Evolutionary conservation across 257 asterid species (phyloP).

Genomic region (Nicotiana tabacum): DNA sequence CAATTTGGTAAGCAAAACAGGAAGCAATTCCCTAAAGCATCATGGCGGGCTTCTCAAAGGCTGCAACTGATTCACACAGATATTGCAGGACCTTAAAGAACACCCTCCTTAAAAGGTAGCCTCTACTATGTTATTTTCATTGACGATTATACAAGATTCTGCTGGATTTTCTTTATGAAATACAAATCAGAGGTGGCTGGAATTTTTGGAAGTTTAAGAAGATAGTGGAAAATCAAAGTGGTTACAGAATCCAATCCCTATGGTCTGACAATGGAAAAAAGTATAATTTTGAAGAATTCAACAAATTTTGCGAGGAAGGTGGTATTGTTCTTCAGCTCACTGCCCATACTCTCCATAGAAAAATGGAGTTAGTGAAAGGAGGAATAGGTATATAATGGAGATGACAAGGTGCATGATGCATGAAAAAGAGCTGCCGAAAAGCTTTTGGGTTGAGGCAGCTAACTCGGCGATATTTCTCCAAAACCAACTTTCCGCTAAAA

Average conservation of each 20-base stretch:
- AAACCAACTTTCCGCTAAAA: not conserved
- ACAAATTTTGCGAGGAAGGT: not conserved
- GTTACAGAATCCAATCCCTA: not conserved
- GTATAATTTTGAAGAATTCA: not conserved
- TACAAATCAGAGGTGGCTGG: not conserved
- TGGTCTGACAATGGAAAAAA: not conserved
- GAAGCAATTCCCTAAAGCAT: no score
- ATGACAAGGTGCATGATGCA: no score
- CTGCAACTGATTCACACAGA: no score
- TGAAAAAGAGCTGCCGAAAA: no score
- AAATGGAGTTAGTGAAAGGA: no score
- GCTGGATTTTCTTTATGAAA: not conserved
- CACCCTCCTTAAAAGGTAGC: not conserved
- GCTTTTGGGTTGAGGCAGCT: not conserved
- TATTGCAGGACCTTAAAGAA: no score
- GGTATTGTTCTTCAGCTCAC: not conserved
- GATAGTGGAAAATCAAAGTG: not conserved
- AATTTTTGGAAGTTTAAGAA: not conserved
- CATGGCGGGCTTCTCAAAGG: no score
- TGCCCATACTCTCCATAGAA: no score
- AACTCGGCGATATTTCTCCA: not conserved
- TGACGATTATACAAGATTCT: constrained; percentile 1
- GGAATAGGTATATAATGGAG: no score
- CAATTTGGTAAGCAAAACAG: no score
- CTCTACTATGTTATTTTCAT: not conserved